Conservation (phyloP, 176 grass and related monocot genomes). For the Dendrocalamus sinicus region DNA sequence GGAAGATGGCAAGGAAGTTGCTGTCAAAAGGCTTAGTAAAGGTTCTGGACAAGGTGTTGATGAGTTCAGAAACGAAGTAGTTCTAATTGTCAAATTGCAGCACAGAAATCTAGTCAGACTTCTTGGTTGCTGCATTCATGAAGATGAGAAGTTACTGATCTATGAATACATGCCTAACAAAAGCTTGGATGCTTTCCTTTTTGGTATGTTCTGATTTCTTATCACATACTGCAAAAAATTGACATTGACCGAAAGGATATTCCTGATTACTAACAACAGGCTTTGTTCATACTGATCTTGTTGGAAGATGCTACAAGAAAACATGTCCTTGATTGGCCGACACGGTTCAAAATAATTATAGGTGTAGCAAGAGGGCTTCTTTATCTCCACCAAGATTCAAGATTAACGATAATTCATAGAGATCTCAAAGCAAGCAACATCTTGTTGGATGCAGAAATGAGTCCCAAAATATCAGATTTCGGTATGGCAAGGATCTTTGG, state of each 20-base stretch:
- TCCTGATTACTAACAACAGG: neutral
- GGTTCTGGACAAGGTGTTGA: conserved; percentile 44
- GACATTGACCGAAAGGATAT: neutral
- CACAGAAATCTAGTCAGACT: conserved; percentile 65
- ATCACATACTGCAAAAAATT: neutral
- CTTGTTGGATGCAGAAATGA: conserved; percentile 56
- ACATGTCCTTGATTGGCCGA: conserved; percentile 38
- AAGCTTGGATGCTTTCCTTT: conserved; percentile 62
- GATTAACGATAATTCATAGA: conserved; percentile 50
- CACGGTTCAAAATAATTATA: conserved; percentile 47
- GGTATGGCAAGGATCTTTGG: conserved; percentile 57
- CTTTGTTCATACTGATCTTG: conserved; percentile 7
- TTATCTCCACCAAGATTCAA: conserved; percentile 74
- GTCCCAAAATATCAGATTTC: conserved; percentile 66
- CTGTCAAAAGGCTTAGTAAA: conserved; percentile 55
- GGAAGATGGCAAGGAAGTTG: conserved; percentile 52
- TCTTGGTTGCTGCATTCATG: conserved; percentile 51
- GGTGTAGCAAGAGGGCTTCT: conserved; percentile 55
- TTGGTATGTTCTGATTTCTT: conserved; percentile 42
- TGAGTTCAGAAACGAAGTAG: conserved; percentile 66
- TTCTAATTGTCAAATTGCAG: conserved; percentile 68
- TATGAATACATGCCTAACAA: conserved; percentile 73
- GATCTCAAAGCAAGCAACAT: conserved; percentile 62
- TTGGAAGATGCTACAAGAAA: conserved; percentile 41
- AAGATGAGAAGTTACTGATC: conserved; percentile 57